Evolutionary conservation across 805 yeast species (phyloP).

Genomic region (Maudiozyma serrabonitensis): DNA sequence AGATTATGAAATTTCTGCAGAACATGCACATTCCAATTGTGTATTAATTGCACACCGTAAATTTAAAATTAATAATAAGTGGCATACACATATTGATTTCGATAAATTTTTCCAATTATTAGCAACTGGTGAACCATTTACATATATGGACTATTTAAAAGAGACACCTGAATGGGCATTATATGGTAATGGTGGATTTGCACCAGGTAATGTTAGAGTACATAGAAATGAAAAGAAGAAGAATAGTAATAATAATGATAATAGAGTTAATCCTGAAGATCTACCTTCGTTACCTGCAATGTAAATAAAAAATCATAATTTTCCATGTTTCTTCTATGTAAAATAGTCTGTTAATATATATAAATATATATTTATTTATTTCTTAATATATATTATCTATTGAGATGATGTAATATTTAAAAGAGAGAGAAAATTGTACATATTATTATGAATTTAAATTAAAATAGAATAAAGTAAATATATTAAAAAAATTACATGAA

Average conservation of each 20-base stretch:
- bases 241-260: slow-evolving; percentile 14
- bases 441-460: not conserved
- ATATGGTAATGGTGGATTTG: slow-evolving; percentile 89
- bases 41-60: slow-evolving; percentile 69
- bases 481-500: slow-evolving; percentile 3
- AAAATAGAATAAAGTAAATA: not conserved
- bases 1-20: slow-evolving; percentile 79
- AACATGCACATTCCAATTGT: slow-evolving; percentile 93
- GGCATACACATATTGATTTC: slow-evolving; percentile 89
- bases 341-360: not conserved
- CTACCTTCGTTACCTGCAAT: slow-evolving; percentile 2
- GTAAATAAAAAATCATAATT: not conserved
- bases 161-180: slow-evolving; percentile 88
- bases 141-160: slow-evolving; percentile 68
- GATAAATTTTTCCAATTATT: slow-evolving; percentile 62
- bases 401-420: no score
- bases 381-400: not conserved
- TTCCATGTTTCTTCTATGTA: not conserved
- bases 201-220: slow-evolving; percentile 69
- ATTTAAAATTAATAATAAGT: slow-evolving; percentile 58
- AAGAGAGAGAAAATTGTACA: not conserved
- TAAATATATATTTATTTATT: not conserved
- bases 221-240: slow-evolving; percentile 43
- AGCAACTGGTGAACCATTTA: slow-evolving; percentile 53
- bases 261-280: not conserved